Conservation (phyloP, 2,329 filamentous ascomycete species). For the Colletotrichum camelliae region DNA sequence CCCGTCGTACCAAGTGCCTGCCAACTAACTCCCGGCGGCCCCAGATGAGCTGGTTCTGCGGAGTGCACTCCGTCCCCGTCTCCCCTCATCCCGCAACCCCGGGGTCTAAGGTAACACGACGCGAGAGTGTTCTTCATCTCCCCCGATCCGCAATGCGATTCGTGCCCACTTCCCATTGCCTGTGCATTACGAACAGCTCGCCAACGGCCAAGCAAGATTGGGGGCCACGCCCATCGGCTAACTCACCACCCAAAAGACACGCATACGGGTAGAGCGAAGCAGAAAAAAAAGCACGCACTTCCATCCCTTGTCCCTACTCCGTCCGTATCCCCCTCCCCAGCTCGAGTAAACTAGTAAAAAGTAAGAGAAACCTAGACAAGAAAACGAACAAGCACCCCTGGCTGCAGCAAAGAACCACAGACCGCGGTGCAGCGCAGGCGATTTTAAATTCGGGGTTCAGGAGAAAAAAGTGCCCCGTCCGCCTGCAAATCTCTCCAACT, state of each 20-base stretch:
- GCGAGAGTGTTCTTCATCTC: neutral
- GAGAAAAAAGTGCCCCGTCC: neutral
- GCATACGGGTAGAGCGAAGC: neutral
- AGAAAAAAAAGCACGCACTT: neutral
- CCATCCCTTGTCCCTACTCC: neutral
- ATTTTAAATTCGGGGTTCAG: neutral
- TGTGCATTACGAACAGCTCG: neutral
- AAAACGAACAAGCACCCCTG: neutral
- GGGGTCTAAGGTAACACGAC: neutral
- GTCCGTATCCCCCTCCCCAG: neutral
- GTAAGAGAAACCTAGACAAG: neutral
- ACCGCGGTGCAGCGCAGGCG: neutral
- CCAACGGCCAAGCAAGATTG: neutral
- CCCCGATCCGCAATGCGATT: neutral
- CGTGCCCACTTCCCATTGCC: neutral
- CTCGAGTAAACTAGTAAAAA: neutral
- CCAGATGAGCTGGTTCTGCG: neutral
- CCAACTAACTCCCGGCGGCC: neutral
- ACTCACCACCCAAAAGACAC: neutral
- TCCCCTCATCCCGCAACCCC: neutral
- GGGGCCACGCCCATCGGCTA: neutral
- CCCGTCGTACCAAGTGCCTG: neutral
- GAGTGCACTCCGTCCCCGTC: neutral
- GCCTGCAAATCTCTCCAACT: constrained; percentile 2
- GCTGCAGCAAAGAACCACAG: neutral